These are phyloP conservation scores for Diplodia seriata DNA, from an alignment of 2,329 filamentous ascomycete species.

Conservation along the genomic window DNA sequence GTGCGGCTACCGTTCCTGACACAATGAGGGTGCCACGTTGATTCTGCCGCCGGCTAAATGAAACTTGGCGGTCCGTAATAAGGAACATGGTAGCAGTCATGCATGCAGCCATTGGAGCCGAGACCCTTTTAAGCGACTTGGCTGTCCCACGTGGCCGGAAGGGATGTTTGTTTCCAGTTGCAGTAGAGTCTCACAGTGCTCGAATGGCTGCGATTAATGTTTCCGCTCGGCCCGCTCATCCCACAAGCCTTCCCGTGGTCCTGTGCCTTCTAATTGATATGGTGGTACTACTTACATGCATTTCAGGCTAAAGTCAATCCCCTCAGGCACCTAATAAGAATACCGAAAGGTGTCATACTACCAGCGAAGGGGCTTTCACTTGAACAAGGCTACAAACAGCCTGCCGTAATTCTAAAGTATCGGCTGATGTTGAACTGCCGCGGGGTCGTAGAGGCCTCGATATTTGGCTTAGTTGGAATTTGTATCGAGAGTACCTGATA, in stretches of 20 bases:
- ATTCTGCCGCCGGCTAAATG: constrained; percentile 20
- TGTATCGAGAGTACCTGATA: too few relatives aligned
- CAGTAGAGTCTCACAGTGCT: neutral
- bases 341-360: neutral
- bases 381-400: neutral
- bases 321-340: neutral
- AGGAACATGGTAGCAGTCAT: neutral
- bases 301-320: neutral
- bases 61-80: constrained; percentile 15
- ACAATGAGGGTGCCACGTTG: neutral
- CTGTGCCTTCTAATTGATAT: neutral
- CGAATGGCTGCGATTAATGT: neutral
- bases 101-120: neutral
- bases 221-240: neutral
- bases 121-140: neutral
- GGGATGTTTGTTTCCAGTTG: neutral
- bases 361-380: neutral
- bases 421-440: neutral
- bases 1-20: neutral
- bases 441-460: neutral
- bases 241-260: neutral
- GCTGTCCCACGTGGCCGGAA: neutral
- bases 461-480: neutral
- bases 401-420: neutral
- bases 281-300: neutral